Evolutionary conservation across 768 basidiomycete species (phyloP).

Genomic region (Hortiboletus flavorubellus): DNA sequence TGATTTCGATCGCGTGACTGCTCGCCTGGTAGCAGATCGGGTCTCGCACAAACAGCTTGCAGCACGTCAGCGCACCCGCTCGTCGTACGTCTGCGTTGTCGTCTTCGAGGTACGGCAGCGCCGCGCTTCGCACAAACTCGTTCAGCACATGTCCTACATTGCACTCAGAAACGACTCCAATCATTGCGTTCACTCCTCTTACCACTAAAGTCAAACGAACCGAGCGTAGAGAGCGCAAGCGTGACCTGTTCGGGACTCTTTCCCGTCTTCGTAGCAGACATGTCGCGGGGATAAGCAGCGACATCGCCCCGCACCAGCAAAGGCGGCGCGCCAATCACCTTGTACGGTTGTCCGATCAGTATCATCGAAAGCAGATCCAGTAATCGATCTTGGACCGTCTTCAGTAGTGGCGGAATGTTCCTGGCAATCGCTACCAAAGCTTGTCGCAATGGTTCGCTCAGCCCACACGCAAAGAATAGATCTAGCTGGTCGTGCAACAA

Average conservation of each 20-base stretch:
- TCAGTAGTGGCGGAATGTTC: slow-evolving; percentile 85
- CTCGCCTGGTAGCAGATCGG: slow-evolving; percentile 96
- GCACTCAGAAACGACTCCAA: slow-evolving; percentile 13
- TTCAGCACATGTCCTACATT: slow-evolving; percentile 81
- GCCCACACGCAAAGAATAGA: slow-evolving; percentile 90
- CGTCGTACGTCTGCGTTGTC: slow-evolving; percentile 84
- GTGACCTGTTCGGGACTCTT: slow-evolving; percentile 70
- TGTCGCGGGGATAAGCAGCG: slow-evolving; percentile 45
- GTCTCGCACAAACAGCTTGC: slow-evolving; percentile 87
- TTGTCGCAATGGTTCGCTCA: slow-evolving; percentile 84
- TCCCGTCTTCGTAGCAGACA: slow-evolving; percentile 49
- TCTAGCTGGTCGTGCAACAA: slow-evolving; percentile 95
- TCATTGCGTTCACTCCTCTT: slow-evolving; percentile 14
- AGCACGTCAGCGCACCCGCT: slow-evolving; percentile 90
- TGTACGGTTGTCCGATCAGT: slow-evolving; percentile 81
- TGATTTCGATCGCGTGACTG: slow-evolving; percentile 93
- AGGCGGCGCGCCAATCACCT: slow-evolving; percentile 81
- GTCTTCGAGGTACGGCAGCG: slow-evolving; percentile 90
- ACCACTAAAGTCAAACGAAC: slow-evolving; percentile 95
- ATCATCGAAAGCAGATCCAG: slow-evolving; percentile 80
- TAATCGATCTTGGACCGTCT: slow-evolving; percentile 93
- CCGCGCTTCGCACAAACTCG: slow-evolving; percentile 91
- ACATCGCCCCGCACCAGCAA: slow-evolving; percentile 55
- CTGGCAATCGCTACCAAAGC: slow-evolving; percentile 82
- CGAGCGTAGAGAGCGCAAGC: slow-evolving; percentile 82